Conservation (phyloP, 352 stramenopile genomes). For the Phytopythium aichiense region DNA sequence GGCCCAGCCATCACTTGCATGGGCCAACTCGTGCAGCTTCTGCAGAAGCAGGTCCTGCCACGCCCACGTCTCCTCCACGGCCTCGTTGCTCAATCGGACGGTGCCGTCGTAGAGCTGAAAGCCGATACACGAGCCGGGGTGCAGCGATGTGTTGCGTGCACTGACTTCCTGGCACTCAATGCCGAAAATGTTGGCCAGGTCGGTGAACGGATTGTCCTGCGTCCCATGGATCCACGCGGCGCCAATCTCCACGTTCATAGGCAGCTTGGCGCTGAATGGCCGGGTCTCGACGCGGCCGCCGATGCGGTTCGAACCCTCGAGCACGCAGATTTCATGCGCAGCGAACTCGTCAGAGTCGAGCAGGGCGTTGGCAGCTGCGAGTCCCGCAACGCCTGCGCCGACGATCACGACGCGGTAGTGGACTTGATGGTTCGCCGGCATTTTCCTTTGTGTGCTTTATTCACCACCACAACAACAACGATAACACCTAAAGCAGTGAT, state of each 20-base stretch:
- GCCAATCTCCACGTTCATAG: conserved; percentile 48
- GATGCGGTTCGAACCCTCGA: conserved; percentile 45
- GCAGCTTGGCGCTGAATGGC: conserved; percentile 34
- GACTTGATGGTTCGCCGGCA: not conserved
- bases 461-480: no score
- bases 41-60: conserved; percentile 40
- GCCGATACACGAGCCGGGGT: conserved; percentile 42
- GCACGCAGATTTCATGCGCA: conserved; percentile 30
- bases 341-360: conserved; percentile 29
- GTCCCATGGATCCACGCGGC: conserved; percentile 62
- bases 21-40: conserved; percentile 38
- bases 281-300: conserved; percentile 52
- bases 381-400: conserved; percentile 43
- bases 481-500: no score
- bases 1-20: conserved; percentile 15
- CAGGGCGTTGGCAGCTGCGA: conserved; percentile 42
- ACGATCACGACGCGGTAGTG: conserved; percentile 42
- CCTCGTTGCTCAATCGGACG: conserved; percentile 23
- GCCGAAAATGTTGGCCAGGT: conserved; percentile 29
- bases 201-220: conserved; percentile 36
- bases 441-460: not conserved
- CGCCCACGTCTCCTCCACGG: conserved; percentile 33
- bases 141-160: conserved; percentile 50
- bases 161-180: conserved; percentile 54
- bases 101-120: conserved; percentile 39